Evolutionary conservation across 2,329 filamentous ascomycete genomes (phyloP).

Genomic region (Hymenotorrendiella dingleyae): DNA sequence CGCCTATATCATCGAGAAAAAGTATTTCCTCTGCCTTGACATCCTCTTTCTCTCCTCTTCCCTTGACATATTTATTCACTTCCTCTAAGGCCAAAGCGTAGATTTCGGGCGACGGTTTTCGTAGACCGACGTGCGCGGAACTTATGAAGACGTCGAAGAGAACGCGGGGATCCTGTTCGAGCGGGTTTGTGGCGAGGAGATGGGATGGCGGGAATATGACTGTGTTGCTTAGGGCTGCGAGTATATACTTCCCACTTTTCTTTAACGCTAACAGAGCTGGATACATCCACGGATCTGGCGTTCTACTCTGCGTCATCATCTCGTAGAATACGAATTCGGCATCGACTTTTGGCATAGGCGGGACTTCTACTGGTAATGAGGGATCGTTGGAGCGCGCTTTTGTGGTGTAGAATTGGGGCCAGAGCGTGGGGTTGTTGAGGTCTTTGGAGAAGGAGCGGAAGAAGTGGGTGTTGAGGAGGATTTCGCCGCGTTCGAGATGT

Average conservation of each 20-base stretch:
- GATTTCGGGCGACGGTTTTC: conserved; percentile 80
- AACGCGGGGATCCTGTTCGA: conserved; percentile 51
- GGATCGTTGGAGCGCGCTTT: conserved; percentile 30
- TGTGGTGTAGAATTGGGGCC: conserved; percentile 59
- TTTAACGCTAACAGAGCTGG: conserved; percentile 70
- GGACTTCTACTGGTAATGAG: conserved; percentile 38
- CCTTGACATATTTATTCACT: conserved; percentile 51
- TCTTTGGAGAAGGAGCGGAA: conserved; percentile 72
- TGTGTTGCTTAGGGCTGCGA: conserved; percentile 87
- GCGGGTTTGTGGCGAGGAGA: conserved; percentile 50
- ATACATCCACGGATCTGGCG: conserved; percentile 44
- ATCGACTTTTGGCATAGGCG: conserved; percentile 67
- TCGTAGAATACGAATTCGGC: conserved; percentile 72
- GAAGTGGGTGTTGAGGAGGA: conserved; percentile 68
- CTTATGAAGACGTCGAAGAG: conserved; percentile 85
- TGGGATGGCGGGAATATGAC: conserved; percentile 77
- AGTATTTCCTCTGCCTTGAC: conserved; percentile 64
- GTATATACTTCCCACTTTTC: conserved; percentile 56
- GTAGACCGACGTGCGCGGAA: conserved; percentile 76
- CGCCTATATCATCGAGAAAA: conserved; percentile 84
- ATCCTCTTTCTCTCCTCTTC: conserved; percentile 41
- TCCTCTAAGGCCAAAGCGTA: conserved; percentile 68
- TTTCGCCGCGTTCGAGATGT: conserved; percentile 75
- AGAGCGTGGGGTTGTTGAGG: conserved; percentile 59
- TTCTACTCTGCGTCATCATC: conserved; percentile 56